Base-by-base conservation (phyloP, 345 rosid species). In the Trapa bicornis region DNA sequence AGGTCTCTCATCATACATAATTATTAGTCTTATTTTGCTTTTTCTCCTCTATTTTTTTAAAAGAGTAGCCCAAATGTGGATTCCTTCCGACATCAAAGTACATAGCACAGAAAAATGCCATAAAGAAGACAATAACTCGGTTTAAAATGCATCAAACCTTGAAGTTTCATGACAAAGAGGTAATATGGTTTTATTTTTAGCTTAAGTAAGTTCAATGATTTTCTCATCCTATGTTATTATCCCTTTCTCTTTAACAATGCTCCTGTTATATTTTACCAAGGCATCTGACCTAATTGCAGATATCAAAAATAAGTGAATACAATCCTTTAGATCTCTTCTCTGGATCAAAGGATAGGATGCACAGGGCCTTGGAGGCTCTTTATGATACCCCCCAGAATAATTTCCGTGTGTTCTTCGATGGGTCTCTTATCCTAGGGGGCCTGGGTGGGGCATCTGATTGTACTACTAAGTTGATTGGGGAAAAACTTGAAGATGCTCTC, bases 21-120 rank as follows among this genome's bases (percentile, higher is more conserved):
- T 12, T 61, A 8, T 32, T 22, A 22, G 47, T 47, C 41, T 64
- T 10, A 50, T 52, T 33, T 67, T 47, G 64, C 70, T 22, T 22
- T 60, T 64, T 60, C 47, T n/a, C 69, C 56, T 37, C 17, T 65
- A 6, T 73, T 29, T 72, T 76, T 71, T 81, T 76, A 64, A 68
- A 47, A 74, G 80, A 79, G 76, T 79, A 94, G 97, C 97, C 99
- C 68, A 94, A 94, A 86, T 91, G 96, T 71, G 99, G 99, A 76
- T 94, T 86, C 82, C 91, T 91, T 42, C 96, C 99, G 41, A 15
- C 52, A 53, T 89, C 97, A 67, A 82, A 72, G 71, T 85, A 83
- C 76, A 77, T 91, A 43, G 74, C 78, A 38, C 80, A 81, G 72
- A 81, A 65, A 72, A 84, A 91, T 85, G 76, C 70, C 53, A 53